Evolutionary conservation across 306 rosid genomes (phyloP).

Genomic region (Cyclanthera cordifolia): DNA sequence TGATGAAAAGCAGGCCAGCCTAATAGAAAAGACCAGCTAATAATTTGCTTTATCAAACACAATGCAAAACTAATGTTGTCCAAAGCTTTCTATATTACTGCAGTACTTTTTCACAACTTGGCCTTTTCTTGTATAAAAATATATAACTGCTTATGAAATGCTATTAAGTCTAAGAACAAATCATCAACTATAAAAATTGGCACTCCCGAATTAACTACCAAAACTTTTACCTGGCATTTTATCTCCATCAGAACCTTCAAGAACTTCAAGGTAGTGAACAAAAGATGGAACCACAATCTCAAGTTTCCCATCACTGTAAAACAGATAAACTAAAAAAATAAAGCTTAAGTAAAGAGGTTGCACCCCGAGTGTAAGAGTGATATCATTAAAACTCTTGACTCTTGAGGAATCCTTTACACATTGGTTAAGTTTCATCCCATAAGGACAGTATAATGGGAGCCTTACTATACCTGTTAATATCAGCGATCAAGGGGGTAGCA

Average conservation of each 20-base stretch:
- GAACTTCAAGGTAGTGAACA: slow-evolving; percentile 91
- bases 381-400: background rate
- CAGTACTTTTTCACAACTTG: background rate
- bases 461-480: slow-evolving; percentile 66
- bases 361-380: background rate
- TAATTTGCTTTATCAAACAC: background rate
- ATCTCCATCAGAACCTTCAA: slow-evolving; percentile 97
- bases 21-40: slow-evolving; percentile 23
- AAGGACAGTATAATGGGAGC: background rate
- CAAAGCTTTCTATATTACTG: background rate
- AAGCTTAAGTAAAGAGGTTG: slow-evolving; percentile 10
- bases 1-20: slow-evolving; percentile 99
- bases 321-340: slow-evolving; percentile 8
- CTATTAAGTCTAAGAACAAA: background rate
- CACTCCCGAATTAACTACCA: too few relatives aligned
- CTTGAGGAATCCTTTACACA: background rate
- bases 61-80: background rate
- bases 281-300: slow-evolving; percentile 92
- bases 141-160: background rate
- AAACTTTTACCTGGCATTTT: slow-evolving; percentile 67
- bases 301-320: slow-evolving; percentile 87
- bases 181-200: background rate
- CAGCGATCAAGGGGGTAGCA: slow-evolving; percentile 88
- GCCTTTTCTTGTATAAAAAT: background rate
- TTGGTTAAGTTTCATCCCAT: background rate